A percentile compares a stretch with the other conserved stretches of the same genome.
Conservation (phyloP, 768 basidiomycete species). For the Cyclocybe cylindracea region DNA sequence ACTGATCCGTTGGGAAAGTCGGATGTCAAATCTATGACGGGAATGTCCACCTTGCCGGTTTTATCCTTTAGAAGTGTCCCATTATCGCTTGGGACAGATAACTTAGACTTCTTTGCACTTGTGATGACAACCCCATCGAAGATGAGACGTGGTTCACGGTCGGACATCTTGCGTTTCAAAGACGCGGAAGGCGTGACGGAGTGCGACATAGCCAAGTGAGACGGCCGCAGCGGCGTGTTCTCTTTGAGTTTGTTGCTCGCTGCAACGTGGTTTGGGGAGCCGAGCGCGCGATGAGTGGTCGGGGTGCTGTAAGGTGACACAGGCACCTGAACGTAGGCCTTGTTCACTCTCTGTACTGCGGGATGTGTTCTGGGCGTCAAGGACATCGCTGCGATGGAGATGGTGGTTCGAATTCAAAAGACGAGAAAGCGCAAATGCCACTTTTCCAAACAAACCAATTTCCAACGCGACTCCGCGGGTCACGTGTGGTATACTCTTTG, state of each 20-base stretch:
- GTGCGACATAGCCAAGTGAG: conserved; percentile 19
- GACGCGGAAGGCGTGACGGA: conserved; percentile 24
- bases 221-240: conserved; percentile 38
- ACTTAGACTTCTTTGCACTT: conserved; percentile 33
- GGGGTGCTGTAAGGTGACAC: conserved; percentile 39
- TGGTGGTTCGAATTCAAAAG: conserved; percentile 20
- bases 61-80: conserved; percentile 19
- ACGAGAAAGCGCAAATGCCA: conserved; percentile 6
- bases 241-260: conserved; percentile 42
- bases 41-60: conserved; percentile 25
- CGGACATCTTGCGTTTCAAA: conserved; percentile 53
- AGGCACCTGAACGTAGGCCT: conserved; percentile 64
- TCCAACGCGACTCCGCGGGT: conserved; percentile 26
- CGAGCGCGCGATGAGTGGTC: conserved; percentile 21
- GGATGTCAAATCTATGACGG: conserved; percentile 27
- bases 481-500: conserved; percentile 27
- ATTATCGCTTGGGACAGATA: conserved; percentile 15
- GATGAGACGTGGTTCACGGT: conserved; percentile 27
- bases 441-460: conserved; percentile 20
- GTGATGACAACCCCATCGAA: conserved; percentile 18
- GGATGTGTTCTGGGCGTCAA: conserved; percentile 22
- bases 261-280: conserved; percentile 22
- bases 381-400: conserved; percentile 28
- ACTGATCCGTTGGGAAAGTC: conserved; percentile 44
- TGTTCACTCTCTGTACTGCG: conserved; percentile 33